Conservation (phyloP, 164 flowering plant genomes). For the Vitis rupestris region DNA sequence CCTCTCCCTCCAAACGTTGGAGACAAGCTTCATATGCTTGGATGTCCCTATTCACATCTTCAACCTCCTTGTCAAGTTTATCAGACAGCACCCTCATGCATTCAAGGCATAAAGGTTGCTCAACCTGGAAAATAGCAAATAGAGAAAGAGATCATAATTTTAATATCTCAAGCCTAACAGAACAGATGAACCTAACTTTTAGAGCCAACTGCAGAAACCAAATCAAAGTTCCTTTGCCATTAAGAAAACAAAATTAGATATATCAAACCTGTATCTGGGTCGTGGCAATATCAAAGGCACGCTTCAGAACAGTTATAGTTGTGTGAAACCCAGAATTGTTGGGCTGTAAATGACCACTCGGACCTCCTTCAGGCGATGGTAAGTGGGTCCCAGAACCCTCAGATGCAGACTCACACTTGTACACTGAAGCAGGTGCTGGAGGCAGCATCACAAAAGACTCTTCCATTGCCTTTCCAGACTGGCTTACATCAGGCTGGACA, state of each 20-base stretch:
- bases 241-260: background rate
- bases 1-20: conserved; percentile 78
- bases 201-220: background rate
- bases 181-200: background rate
- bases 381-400: conserved; percentile 57
- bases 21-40: conserved; percentile 96
- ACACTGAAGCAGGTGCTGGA: conserved; percentile 80
- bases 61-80: conserved; percentile 97
- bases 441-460: conserved; percentile 93
- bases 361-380: conserved; percentile 49
- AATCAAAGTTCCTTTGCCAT: background rate
- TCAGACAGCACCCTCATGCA: conserved; percentile 94
- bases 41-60: conserved; percentile 90
- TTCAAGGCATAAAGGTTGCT: conserved; percentile 94
- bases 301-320: conserved; percentile 77
- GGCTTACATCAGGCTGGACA: conserved; percentile 48
- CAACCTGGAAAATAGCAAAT: conserved; percentile 57
- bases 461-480: conserved; percentile 79
- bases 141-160: background rate
- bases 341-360: conserved; percentile 42
- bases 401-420: conserved; percentile 64
- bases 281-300: conserved; percentile 92
- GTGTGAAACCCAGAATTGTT: conserved; percentile 81
- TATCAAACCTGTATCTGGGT: conserved; percentile 72
- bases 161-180: background rate